phyloP scores from a whole-genome alignment of 176 grass and related monocot genomes.

The Oryza longistaminata region DNA sequence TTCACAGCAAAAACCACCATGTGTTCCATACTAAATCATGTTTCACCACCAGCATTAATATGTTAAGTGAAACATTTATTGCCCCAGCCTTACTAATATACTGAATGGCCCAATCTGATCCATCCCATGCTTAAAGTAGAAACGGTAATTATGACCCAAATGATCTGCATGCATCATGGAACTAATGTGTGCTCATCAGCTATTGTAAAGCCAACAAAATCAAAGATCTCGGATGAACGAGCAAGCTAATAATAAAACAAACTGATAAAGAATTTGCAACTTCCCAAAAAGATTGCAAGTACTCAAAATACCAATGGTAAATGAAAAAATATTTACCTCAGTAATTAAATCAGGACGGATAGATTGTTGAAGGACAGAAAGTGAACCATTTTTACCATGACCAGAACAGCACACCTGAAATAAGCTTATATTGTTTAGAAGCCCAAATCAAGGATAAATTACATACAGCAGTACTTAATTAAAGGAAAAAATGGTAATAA shows the following conservation, averaged over 20 bases:
- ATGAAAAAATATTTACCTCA: conserved; percentile 51
- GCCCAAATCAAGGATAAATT: conserved; percentile 31
- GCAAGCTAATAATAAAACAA: neutral
- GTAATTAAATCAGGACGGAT: conserved; percentile 94
- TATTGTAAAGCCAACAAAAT: neutral
- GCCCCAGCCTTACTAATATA: neutral
- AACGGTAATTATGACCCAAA: neutral
- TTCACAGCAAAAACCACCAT: neutral
- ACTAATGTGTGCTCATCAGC: neutral
- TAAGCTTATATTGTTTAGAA: conserved; percentile 34
- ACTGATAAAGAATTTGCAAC: conserved; percentile 20
- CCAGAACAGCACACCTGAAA: conserved; percentile 97
- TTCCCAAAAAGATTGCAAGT: conserved; percentile 1
- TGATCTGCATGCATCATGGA: neutral
- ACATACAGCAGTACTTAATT: neutral
- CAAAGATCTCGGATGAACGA: neutral
- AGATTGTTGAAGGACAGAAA: conserved; percentile 92
- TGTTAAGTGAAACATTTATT: neutral
- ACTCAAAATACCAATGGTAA: neutral
- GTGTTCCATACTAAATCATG: neutral
- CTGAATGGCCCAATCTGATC: neutral
- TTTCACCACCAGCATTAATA: neutral
- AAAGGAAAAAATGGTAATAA: neutral
- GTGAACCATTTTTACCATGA: conserved; percentile 94
- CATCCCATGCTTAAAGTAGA: neutral